These are phyloP conservation scores for Penicillium taxi DNA, from an alignment of 495 filamentous ascomycete species.

Conservation along the genomic window DNA sequence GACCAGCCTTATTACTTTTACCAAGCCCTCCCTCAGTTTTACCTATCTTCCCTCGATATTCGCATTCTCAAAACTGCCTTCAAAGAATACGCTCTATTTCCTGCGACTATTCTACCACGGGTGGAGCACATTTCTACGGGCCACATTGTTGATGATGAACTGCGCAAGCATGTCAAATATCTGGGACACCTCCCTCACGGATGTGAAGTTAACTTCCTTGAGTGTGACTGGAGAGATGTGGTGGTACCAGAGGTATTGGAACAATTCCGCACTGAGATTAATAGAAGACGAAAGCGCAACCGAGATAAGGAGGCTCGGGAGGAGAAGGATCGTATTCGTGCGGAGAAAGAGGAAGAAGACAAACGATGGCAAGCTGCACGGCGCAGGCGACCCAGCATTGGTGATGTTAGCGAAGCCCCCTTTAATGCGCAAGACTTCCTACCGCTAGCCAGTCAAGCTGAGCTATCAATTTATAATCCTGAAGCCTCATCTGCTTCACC, in stretches of 20 bases:
- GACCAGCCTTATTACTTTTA: constrained; percentile 71
- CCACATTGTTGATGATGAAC: constrained; percentile 82
- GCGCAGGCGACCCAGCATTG: constrained; percentile 37
- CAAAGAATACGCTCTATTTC: constrained; percentile 73
- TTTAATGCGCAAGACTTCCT: constrained; percentile 56
- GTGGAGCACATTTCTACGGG: constrained; percentile 89
- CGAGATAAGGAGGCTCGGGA: constrained; percentile 81
- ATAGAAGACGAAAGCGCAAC: constrained; percentile 69
- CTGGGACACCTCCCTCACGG: constrained; percentile 85
- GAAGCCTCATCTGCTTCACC: constrained; percentile 50
- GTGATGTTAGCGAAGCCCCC: constrained; percentile 27
- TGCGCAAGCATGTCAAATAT: constrained; percentile 83
- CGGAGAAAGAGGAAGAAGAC: constrained; percentile 74
- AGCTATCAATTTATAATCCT: constrained; percentile 35
- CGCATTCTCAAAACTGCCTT: constrained; percentile 89
- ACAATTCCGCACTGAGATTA: constrained; percentile 66
- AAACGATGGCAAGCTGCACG: constrained; percentile 49
- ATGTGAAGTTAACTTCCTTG: constrained; percentile 87
- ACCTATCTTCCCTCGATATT: constrained; percentile 89
- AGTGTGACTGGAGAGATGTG: constrained; percentile 95
- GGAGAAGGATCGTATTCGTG: constrained; percentile 80
- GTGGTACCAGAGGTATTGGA: constrained; percentile 68
- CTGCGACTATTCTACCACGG: constrained; percentile 79
- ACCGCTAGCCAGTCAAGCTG: constrained; percentile 46
- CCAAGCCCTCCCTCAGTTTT: constrained; percentile 81